Percentiles rank a stretch among this genome's conserved stretches.
Evolutionary conservation across 1,284 basidiomycete species (phyloP).

Genomic region (Omphalotus olearius): DNA sequence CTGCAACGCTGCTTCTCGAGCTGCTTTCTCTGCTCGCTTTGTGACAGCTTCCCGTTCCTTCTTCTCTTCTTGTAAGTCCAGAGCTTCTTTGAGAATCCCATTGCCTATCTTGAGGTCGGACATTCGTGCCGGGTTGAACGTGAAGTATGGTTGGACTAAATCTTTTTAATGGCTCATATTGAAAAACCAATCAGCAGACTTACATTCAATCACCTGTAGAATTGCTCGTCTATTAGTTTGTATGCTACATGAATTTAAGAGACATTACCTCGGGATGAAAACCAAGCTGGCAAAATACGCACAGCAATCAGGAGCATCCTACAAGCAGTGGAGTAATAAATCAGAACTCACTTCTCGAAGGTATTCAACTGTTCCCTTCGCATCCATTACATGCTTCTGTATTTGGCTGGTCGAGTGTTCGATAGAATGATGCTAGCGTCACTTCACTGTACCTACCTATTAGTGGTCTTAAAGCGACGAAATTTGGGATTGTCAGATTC

Average conservation of each 20-base stretch:
- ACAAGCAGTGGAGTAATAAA: conserved; percentile 7
- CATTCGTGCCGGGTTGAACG: conserved; percentile 50
- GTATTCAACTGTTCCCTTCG: conserved; percentile 74
- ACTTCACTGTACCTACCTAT: conserved; percentile 60
- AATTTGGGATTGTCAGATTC: conserved; percentile 70
- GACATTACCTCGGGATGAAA: conserved; percentile 55
- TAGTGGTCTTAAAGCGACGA: conserved; percentile 70
- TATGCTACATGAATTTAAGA: conserved; percentile 1
- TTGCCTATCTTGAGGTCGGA: conserved; percentile 58
- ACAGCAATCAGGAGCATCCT: background rate
- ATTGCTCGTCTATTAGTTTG: background rate
- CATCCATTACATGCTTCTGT: conserved; percentile 29
- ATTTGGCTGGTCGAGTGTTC: conserved; percentile 1
- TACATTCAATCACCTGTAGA: conserved; percentile 44
- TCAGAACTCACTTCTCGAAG: conserved; percentile 55
- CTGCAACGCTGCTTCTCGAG: conserved; percentile 45
- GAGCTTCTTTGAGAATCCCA: conserved; percentile 55
- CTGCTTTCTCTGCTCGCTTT: conserved; percentile 49
- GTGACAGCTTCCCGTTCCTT: conserved; percentile 41
- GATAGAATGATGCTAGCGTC: conserved; percentile 22
- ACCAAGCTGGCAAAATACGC: conserved; percentile 48
- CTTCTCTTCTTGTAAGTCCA: conserved; percentile 52
- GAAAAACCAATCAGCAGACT: conserved; percentile 36
- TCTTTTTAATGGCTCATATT: conserved; percentile 13
- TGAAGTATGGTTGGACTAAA: conserved; percentile 57